A percentile compares a stretch with the other conserved stretches of the same genome.
Evolutionary conservation across 1,139 yeast species (phyloP).

Genomic region (Oligophagozyma castellii): DNA sequence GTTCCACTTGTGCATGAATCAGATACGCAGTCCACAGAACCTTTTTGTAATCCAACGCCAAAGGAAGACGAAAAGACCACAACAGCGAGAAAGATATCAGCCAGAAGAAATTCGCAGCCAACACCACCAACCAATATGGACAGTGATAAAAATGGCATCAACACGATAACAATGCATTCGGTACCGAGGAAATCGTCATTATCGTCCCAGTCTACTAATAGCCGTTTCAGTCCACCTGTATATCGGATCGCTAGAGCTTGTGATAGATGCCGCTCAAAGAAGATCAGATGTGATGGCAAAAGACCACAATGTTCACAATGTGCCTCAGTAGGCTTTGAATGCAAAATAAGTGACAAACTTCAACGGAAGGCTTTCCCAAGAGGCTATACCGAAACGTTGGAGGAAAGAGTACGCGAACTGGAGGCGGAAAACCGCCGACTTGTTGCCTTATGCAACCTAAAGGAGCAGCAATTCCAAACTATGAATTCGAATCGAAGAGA

Average conservation of each 20-base stretch:
- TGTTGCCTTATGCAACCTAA: conserved; percentile 39
- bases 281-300: conserved; percentile 30
- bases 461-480: conserved; percentile 50
- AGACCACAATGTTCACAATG: conserved; percentile 47
- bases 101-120: not conserved
- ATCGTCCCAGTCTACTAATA: too few species aligned
- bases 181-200: not conserved
- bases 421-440: conserved; percentile 44
- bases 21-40: too few species aligned
- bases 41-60: too few species aligned
- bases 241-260: conserved; percentile 60
- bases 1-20: too few species aligned
- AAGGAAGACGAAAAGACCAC: too few species aligned
- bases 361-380: conserved; percentile 60
- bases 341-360: conserved; percentile 59
- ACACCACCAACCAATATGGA: too few species aligned
- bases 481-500: conserved; percentile 7
- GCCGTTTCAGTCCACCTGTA: too few species aligned
- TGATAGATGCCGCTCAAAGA: conserved; percentile 74
- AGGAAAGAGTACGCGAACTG: conserved; percentile 41
- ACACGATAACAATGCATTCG: not conserved
- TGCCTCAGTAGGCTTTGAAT: conserved; percentile 52
- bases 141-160: not conserved
- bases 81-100: not conserved
- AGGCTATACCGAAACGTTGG: conserved; percentile 65